Percentiles rank a stretch among this genome's conserved stretches.
phyloP scores from a whole-genome alignment of 495 filamentous ascomycete genomes.

The Staphylotrichum longicolle region DNA sequence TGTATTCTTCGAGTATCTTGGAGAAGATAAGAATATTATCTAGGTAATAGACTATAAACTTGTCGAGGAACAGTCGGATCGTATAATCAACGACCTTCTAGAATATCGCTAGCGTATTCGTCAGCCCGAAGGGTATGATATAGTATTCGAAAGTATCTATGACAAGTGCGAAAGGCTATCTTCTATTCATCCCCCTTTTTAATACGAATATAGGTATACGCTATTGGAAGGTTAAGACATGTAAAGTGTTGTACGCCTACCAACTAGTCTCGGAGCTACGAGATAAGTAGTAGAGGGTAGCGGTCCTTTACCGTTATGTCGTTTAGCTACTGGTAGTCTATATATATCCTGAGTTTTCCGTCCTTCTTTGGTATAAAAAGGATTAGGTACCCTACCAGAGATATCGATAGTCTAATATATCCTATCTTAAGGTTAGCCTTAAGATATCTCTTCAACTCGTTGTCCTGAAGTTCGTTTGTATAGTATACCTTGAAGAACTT shows the following conservation, averaged over 20 bases:
- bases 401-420: background rate
- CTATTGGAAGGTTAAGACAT: background rate
- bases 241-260: background rate
- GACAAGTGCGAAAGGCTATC: slow-evolving; percentile 1
- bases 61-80: slow-evolving; percentile 1
- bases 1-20: slow-evolving; percentile 10
- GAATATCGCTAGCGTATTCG: no score
- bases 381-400: background rate
- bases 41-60: slow-evolving; percentile 3
- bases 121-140: background rate
- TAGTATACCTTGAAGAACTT: no score
- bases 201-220: background rate
- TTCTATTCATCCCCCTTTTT: background rate
- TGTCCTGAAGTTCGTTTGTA: no score
- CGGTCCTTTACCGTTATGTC: slow-evolving; percentile 4
- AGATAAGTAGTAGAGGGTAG: slow-evolving; percentile 4
- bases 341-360: background rate
- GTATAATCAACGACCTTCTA: background rate
- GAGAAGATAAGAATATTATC: slow-evolving; percentile 17
- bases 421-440: background rate
- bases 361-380: slow-evolving; percentile 9
- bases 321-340: slow-evolving; percentile 8
- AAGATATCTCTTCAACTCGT: no score
- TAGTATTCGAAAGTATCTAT: slow-evolving; percentile 9
- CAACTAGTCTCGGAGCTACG: background rate